A percentile compares a stretch with the other conserved stretches of the same genome.
phyloP scores from a whole-genome alignment of 805 yeast species.

The Sugiyamaella qingdaonensis region DNA sequence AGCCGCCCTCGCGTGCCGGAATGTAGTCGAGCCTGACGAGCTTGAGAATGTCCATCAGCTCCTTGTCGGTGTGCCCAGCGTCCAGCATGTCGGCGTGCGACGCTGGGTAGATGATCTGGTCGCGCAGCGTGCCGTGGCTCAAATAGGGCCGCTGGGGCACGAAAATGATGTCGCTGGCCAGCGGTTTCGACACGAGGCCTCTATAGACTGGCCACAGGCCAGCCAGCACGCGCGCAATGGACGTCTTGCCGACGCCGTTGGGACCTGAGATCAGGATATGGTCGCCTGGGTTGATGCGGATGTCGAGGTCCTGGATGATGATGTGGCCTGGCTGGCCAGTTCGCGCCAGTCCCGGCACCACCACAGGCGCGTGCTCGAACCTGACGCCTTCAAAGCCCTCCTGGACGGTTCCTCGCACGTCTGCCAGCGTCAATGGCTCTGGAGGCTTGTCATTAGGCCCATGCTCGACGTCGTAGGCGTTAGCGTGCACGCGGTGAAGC shows the following conservation, averaged over 20 bases:
- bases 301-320: slow-evolving; percentile 57
- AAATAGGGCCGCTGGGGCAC: slow-evolving; percentile 87
- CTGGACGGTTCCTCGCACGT: slow-evolving; percentile 77
- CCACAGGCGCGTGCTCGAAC: slow-evolving; percentile 76
- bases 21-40: slow-evolving; percentile 81
- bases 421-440: slow-evolving; percentile 35
- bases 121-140: slow-evolving; percentile 74
- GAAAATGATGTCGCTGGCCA: slow-evolving; percentile 58
- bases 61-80: slow-evolving; percentile 65
- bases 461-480: slow-evolving; percentile 24
- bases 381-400: slow-evolving; percentile 72
- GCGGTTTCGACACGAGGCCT: slow-evolving; percentile 79
- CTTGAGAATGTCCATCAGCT: slow-evolving; percentile 59
- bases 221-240: slow-evolving; percentile 76
- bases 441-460: slow-evolving; percentile 8
- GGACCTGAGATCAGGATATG: slow-evolving; percentile 78
- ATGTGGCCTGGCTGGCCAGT: slow-evolving; percentile 44
- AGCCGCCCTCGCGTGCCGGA: slow-evolving; percentile 57
- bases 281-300: slow-evolving; percentile 59
- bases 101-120: slow-evolving; percentile 85
- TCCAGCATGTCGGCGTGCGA: slow-evolving; percentile 73
- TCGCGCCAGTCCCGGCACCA: slow-evolving; percentile 53
- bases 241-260: slow-evolving; percentile 87
- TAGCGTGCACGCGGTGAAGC: slow-evolving; percentile 76
- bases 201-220: slow-evolving; percentile 88